Evolutionary conservation across 2,329 filamentous ascomycete genomes (phyloP).

Genomic region (Pseudogymnoascus sp.): DNA sequence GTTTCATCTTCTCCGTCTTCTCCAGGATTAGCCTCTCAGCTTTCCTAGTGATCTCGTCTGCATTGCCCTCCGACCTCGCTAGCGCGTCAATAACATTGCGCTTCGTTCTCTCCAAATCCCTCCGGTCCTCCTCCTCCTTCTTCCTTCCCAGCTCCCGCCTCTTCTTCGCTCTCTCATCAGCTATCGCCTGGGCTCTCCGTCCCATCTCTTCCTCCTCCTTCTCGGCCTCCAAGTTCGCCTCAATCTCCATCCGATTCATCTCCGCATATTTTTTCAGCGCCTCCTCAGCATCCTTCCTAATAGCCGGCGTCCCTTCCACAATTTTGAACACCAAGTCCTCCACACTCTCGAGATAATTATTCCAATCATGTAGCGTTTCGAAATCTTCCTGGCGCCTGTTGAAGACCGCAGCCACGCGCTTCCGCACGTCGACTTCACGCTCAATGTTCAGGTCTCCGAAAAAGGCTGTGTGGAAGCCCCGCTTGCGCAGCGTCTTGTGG

Average conservation of each 20-base stretch:
- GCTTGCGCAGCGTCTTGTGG: slow-evolving; percentile 74
- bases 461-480: slow-evolving; percentile 76
- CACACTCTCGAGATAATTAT: slow-evolving; percentile 89
- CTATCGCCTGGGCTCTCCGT: slow-evolving; percentile 48
- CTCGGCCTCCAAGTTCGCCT: slow-evolving; percentile 48
- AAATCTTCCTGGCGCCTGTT: slow-evolving; percentile 90
- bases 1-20: slow-evolving; percentile 51
- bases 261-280: slow-evolving; percentile 61
- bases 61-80: slow-evolving; percentile 50
- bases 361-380: slow-evolving; percentile 71
- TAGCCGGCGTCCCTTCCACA: slow-evolving; percentile 59
- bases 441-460: slow-evolving; percentile 84
- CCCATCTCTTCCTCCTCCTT: slow-evolving; percentile 46
- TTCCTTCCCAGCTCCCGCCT: slow-evolving; percentile 53
- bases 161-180: slow-evolving; percentile 57
- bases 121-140: slow-evolving; percentile 63
- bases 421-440: slow-evolving; percentile 85
- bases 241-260: slow-evolving; percentile 60
- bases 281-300: slow-evolving; percentile 37
- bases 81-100: slow-evolving; percentile 64
- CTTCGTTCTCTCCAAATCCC: slow-evolving; percentile 52
- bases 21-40: slow-evolving; percentile 56
- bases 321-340: slow-evolving; percentile 87
- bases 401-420: slow-evolving; percentile 69
- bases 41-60: slow-evolving; percentile 48